Percentiles rank a stretch among this genome's conserved stretches.
Evolutionary conservation across 2,329 filamentous ascomycete genomes (phyloP).

Genomic region (Colletotrichum costaricense): DNA sequence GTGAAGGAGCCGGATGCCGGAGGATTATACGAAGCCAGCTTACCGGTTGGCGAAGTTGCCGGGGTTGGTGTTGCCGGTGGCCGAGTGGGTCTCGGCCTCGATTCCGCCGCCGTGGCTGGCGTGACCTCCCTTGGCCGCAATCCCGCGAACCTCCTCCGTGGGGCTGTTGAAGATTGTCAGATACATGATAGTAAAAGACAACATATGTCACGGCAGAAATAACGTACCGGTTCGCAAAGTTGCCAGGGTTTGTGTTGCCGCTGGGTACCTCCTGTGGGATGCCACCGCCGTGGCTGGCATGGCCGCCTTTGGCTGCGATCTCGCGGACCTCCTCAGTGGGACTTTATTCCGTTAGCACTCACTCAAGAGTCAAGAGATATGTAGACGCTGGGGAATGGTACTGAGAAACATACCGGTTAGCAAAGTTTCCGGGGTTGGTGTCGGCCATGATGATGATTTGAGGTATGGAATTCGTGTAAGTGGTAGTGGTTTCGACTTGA

Average conservation of each 20-base stretch:
- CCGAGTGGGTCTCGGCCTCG: not conserved
- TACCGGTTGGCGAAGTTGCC: conserved; percentile 40
- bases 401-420: conserved; percentile 32
- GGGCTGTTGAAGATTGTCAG: not conserved
- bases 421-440: conserved; percentile 38
- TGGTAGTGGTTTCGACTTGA: not conserved
- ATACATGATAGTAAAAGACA: not conserved
- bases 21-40: not conserved
- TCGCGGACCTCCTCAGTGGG: conserved; percentile 56
- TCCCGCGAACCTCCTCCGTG: not conserved
- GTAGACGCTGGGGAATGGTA: not conserved
- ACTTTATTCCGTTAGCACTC: conserved; percentile 32
- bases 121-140: conserved; percentile 48
- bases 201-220: not conserved
- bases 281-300: conserved; percentile 49
- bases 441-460: conserved; percentile 28
- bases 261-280: conserved; percentile 42
- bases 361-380: conserved; percentile 34
- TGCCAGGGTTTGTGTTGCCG: not conserved
- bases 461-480: not conserved
- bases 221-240: not conserved
- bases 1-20: not conserved
- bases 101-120: conserved; percentile 42
- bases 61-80: conserved; percentile 19
- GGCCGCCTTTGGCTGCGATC: conserved; percentile 54